Evolutionary conservation across 1,139 yeast genomes (phyloP), one percentile per base, ranked within the genome.

Genomic region (Yamadazyma songkhlaensis): DNA sequence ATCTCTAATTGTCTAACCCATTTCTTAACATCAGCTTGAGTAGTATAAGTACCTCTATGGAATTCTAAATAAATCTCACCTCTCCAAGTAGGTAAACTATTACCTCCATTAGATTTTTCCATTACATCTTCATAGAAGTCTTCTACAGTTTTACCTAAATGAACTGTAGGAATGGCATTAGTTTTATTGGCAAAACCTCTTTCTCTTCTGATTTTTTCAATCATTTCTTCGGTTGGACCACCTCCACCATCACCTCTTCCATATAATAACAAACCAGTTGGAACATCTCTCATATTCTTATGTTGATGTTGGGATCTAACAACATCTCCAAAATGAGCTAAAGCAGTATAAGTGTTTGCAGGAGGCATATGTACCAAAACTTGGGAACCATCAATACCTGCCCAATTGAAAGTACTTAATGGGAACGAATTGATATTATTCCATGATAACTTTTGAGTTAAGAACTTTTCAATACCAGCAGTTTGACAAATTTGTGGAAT

Each of bases 191-290:
- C 77, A 44, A 90, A 62, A 13, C 97, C 97, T 54, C 97, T 76
- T 57, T 92, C 84, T 51, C 97, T 79, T 57, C 97, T 79, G 51
- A 92, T 71, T 57, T 88, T 89, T 56, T 92, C 97, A 46, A 92
- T 55, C 96, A 89, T 90, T 54, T 85, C 96, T 31, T 85, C 85
- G 4, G 88, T 83, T 28, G 97, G 97, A 5, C 98, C 98, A 47
- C 97, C 97, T 45, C 98, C 98, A 50, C 98, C 98, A 55, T 92
- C 98, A 54, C 98, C 98, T 51, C 84, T 80, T 29, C 98, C 98
- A 52, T 79, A 92, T 38, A 89, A 69, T 55, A 92, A 66, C 55
- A 92, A 68, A 0, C 95, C 94, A 9, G 85, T 76, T 38, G 87
- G 92, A 36, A 84, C 90, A 48, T 80, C 79, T 40, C 89, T 81